Percentiles rank a stretch among this genome's conserved stretches.
Evolutionary conservation across 2,329 filamentous ascomycete species (phyloP).

Genomic region (Trichoderma sp.): DNA sequence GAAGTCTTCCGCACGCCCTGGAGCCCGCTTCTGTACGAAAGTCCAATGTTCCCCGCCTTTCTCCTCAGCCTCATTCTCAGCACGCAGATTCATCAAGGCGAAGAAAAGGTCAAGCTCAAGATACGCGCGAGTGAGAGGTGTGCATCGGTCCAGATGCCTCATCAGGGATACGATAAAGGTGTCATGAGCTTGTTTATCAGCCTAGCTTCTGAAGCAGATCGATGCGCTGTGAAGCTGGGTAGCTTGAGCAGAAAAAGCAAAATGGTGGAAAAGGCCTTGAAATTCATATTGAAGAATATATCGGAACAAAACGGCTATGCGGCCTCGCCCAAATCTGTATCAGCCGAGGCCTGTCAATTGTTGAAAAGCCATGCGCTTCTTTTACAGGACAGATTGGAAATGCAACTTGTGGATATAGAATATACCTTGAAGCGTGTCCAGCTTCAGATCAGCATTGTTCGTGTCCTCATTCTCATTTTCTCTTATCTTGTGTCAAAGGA

Average conservation of each 20-base stretch:
- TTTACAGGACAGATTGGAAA: conserved; percentile 40
- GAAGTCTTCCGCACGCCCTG: conserved; percentile 37
- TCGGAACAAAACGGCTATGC: conserved; percentile 14
- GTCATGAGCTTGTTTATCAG: conserved; percentile 39
- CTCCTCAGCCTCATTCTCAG: conserved; percentile 42
- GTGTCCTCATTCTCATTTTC: conserved; percentile 22
- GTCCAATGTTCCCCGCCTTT: conserved; percentile 44
- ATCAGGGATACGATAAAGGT: conserved; percentile 36
- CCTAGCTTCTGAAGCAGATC: conserved; percentile 43
- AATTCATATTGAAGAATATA: conserved; percentile 36
- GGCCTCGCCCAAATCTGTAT: too few species aligned
- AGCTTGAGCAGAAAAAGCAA: conserved; percentile 45
- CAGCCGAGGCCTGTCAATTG: conserved; percentile 30
- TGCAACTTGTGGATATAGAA: conserved; percentile 44
- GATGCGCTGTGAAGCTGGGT: conserved; percentile 43
- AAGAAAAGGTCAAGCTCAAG: conserved; percentile 39
- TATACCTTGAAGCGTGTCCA: conserved; percentile 45
- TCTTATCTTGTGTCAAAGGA: not conserved
- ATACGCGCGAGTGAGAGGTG: conserved; percentile 42
- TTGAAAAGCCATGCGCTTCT: conserved; percentile 38
- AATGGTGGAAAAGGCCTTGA: conserved; percentile 41
- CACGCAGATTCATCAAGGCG: conserved; percentile 41
- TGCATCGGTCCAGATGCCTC: conserved; percentile 44
- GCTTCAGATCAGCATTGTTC: conserved; percentile 47
- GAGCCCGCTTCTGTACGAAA: conserved; percentile 35